phyloP scores from a whole-genome alignment of 2,329 filamentous ascomycete species.

The Colletotrichum truncatum region DNA sequence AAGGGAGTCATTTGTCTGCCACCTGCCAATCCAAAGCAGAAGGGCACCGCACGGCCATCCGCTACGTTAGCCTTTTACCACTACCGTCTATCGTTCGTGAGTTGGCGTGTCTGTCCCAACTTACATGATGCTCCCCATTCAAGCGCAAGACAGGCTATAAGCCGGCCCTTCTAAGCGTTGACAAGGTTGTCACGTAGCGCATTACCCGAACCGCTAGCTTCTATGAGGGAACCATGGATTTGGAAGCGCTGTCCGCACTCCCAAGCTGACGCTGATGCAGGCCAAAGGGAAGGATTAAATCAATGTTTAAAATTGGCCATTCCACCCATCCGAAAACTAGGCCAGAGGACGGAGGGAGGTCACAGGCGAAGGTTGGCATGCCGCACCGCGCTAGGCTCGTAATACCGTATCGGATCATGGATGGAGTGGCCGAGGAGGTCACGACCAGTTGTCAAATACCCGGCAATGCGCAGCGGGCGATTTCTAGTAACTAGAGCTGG shows the following conservation, averaged over 20 bases:
- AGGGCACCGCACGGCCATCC: no score
- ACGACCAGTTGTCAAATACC: slow-evolving; percentile 3
- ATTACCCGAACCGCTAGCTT: slow-evolving; percentile 15
- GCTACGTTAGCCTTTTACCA: no score
- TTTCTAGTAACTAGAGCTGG: not conserved
- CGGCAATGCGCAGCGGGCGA: slow-evolving; percentile 9
- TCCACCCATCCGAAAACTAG: not conserved
- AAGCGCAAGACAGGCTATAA: not conserved
- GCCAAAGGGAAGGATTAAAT: not conserved
- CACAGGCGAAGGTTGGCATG: not conserved
- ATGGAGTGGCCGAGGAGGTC: not conserved
- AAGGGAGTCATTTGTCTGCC: no score
- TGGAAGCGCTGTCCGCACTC: slow-evolving; percentile 7
- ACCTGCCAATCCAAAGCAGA: no score
- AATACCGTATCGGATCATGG: slow-evolving; percentile 4
- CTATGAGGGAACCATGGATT: slow-evolving; percentile 11
- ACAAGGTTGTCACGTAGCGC: not conserved
- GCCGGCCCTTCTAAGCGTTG: not conserved
- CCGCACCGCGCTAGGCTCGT: not conserved
- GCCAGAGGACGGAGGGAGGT: not conserved
- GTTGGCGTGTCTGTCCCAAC: not conserved
- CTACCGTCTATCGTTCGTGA: no score
- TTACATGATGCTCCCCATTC: not conserved
- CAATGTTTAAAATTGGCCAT: not conserved
- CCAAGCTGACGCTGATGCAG: not conserved